These are phyloP conservation scores for Glycine latifolia DNA, from an alignment of 306 rosid species.

Conservation along the genomic window DNA sequence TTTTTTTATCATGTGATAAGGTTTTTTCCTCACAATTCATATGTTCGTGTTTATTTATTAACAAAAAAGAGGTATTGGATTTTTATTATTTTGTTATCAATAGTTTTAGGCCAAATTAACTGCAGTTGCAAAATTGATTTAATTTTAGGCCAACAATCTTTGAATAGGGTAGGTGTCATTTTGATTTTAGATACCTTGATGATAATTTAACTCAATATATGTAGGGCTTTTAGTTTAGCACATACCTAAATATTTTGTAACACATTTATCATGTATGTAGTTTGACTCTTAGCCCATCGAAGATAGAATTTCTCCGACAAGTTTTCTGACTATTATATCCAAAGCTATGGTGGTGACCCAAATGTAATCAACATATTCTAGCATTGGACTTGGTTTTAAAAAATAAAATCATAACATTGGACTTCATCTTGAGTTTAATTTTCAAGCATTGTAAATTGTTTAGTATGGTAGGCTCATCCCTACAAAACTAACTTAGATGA, in stretches of 20 bases:
- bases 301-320: neutral
- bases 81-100: no score
- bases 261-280: neutral
- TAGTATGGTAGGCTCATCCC: no score
- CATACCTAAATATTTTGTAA: neutral
- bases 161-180: neutral
- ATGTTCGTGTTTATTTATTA: constrained; percentile 2
- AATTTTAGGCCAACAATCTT: constrained; percentile 22
- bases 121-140: constrained; percentile 14
- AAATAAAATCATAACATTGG: no score
- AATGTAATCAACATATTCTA: no score
- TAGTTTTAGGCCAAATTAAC: neutral
- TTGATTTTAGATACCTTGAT: neutral
- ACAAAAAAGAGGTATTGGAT: neutral
- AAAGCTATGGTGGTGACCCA: constrained; percentile 12
- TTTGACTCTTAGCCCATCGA: neutral
- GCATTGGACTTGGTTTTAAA: no score
- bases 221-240: neutral
- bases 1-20: constrained; percentile 12
- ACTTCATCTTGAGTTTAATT: no score
- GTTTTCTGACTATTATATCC: constrained; percentile 15
- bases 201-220: constrained; percentile 8
- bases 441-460: no score
- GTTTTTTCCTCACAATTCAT: constrained; percentile 11
- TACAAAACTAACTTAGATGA: no score